These are phyloP conservation scores for Neurospora sp. DNA, from an alignment of 495 filamentous ascomycete species.

Conservation along the genomic window DNA sequence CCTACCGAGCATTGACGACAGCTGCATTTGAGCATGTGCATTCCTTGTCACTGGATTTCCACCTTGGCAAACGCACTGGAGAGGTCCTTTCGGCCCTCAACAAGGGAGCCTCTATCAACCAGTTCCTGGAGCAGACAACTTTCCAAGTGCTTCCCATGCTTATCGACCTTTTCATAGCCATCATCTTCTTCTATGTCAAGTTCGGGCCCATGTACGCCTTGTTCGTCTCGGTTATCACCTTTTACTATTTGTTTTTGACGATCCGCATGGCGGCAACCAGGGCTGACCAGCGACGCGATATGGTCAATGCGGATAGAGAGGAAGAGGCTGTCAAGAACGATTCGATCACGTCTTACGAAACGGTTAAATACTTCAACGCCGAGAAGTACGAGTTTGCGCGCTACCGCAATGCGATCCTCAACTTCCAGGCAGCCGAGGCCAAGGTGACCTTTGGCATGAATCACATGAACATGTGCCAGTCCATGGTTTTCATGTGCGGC, in stretches of 20 bases:
- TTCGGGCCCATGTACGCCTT: slow-evolving; percentile 92
- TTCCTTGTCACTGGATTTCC: slow-evolving; percentile 87
- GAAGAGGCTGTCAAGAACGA: slow-evolving; percentile 98
- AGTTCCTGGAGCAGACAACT: slow-evolving; percentile 89
- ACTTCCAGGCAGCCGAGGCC: slow-evolving; percentile 81
- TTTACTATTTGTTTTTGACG: slow-evolving; percentile 90
- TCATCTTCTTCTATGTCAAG: slow-evolving; percentile 69
- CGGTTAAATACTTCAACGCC: slow-evolving; percentile 98
- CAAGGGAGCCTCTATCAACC: slow-evolving; percentile 93
- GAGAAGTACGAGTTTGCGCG: slow-evolving; percentile 87
- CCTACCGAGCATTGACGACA: slow-evolving; percentile 86
- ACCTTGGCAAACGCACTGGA: slow-evolving; percentile 91
- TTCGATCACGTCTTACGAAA: slow-evolving; percentile 95
- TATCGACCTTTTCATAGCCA: slow-evolving; percentile 76
- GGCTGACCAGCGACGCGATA: slow-evolving; percentile 78
- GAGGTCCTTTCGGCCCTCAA: slow-evolving; percentile 91
- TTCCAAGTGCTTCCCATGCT: slow-evolving; percentile 95
- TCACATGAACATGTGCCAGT: slow-evolving; percentile 89
- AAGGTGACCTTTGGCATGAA: slow-evolving; percentile 80
- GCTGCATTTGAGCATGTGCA: slow-evolving; percentile 97
- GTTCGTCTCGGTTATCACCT: slow-evolving; percentile 83
- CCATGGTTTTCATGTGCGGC: slow-evolving; percentile 86
- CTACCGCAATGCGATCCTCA: slow-evolving; percentile 66
- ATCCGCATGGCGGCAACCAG: slow-evolving; percentile 92
- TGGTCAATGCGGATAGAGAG: slow-evolving; percentile 88